These are phyloP conservation scores for Elsinoe perseae DNA, from an alignment of 2,329 filamentous ascomycete species.

Conservation along the genomic window DNA sequence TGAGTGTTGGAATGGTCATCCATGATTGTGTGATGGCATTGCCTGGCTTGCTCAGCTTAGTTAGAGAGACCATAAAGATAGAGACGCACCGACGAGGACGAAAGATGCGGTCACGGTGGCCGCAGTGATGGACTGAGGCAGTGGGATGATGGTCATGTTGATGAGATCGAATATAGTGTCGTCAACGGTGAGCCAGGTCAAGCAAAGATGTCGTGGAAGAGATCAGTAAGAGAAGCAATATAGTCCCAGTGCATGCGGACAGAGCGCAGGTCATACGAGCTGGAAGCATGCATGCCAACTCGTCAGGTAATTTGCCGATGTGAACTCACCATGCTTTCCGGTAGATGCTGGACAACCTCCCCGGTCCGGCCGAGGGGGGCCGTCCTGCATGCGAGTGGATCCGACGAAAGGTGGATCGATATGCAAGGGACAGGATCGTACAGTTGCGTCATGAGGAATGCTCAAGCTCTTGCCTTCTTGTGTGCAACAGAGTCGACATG, in stretches of 20 bases:
- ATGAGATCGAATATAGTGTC: not conserved
- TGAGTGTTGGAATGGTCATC: constrained; percentile 44
- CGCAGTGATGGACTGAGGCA: constrained; percentile 9
- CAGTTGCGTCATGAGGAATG: not conserved
- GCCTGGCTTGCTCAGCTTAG: constrained; percentile 31
- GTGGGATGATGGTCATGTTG: not conserved
- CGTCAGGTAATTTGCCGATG: not conserved
- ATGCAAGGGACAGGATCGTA: constrained; percentile 1
- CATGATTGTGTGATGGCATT: constrained; percentile 48
- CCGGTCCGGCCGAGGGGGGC: not conserved
- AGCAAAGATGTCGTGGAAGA: not conserved
- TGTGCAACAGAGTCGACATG: no score
- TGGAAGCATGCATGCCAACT: not conserved
- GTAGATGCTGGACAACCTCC: not conserved
- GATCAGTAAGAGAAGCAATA: not conserved
- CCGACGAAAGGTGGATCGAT: not conserved
- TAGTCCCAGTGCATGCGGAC: not conserved
- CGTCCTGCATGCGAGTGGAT: not conserved
- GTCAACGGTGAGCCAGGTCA: not conserved
- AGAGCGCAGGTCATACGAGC: not conserved
- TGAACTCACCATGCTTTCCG: not conserved
- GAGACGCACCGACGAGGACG: constrained; percentile 8
- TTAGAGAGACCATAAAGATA: not conserved
- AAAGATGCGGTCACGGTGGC: constrained; percentile 9
- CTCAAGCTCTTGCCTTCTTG: not conserved